Evolutionary conservation across 768 basidiomycete species (phyloP).

Genomic region (Lentinus tigrinus): DNA sequence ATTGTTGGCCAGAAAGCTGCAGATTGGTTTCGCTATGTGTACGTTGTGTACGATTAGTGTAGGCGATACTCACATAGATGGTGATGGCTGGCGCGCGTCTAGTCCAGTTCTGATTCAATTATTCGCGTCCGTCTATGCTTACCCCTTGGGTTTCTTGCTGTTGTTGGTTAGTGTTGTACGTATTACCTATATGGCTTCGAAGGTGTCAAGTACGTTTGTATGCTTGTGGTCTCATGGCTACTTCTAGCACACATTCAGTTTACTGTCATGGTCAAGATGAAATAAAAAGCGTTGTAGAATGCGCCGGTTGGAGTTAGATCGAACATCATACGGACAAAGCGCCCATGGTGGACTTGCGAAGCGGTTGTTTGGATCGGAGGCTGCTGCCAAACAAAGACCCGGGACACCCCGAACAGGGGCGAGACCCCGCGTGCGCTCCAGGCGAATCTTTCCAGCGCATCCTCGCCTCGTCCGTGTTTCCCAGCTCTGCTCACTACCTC

Average conservation of each 20-base stretch:
- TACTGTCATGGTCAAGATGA: too few species aligned
- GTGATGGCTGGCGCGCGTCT: not conserved
- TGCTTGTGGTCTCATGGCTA: too few species aligned
- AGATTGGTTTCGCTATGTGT: conserved; percentile 14
- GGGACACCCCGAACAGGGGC: conserved; percentile 7
- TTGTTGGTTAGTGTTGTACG: too few species aligned
- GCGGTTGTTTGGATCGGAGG: conserved; percentile 25
- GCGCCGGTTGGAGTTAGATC: too few species aligned
- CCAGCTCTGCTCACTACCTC: conserved; percentile 1
- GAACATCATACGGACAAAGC: too few species aligned
- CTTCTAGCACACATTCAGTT: too few species aligned
- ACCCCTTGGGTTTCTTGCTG: too few species aligned
- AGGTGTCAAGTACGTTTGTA: too few species aligned
- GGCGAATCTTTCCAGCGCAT: not conserved
- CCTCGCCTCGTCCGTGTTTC: not conserved
- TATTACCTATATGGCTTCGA: too few species aligned
- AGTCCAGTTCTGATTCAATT: not conserved
- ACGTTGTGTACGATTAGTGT: not conserved
- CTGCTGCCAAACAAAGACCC: conserved; percentile 24
- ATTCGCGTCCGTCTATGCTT: too few species aligned
- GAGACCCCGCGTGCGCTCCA: not conserved
- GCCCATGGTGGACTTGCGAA: not conserved
- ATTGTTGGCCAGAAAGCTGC: conserved; percentile 20
- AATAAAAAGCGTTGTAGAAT: too few species aligned
- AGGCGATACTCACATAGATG: not conserved